Percentiles rank a stretch among this genome's conserved stretches.
These are phyloP conservation scores for Crithidia mellificae DNA, from an alignment of 208 protist genomes.

Conservation along the genomic window DNA sequence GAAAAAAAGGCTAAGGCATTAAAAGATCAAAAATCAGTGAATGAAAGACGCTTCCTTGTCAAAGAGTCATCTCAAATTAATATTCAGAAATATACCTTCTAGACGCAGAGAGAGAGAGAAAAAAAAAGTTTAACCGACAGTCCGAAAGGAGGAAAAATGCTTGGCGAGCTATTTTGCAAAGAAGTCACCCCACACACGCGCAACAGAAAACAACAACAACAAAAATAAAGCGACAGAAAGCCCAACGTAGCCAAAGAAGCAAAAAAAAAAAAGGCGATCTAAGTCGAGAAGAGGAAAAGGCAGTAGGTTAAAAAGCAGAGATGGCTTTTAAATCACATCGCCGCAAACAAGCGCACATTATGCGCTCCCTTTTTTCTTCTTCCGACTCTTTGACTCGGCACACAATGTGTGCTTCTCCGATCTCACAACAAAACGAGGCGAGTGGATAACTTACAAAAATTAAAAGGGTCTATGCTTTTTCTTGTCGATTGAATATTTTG, in stretches of 20 bases:
- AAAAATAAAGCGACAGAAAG: background rate
- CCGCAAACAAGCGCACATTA: no score
- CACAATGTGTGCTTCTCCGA: no score
- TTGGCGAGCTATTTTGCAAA: no score
- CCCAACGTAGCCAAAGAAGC: background rate
- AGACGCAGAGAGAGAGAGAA: background rate
- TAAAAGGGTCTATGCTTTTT: no score
- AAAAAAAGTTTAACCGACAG: background rate
- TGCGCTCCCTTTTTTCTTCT: background rate
- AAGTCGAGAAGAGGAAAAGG: background rate
- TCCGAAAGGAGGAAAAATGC: background rate
- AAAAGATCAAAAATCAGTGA: background rate
- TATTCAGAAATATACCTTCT: background rate
- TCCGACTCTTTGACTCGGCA: no score
- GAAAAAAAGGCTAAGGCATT: conserved; percentile 1
- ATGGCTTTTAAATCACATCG: no score
- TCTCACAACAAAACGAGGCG: no score
- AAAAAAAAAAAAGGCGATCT: conserved; percentile 4
- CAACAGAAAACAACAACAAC: no score
- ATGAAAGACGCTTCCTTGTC: background rate
- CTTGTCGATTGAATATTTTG: no score
- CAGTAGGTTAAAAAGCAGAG: no score
- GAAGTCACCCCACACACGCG: no score
- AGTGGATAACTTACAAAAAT: no score
- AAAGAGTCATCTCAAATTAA: background rate